Base-by-base conservation (phyloP, 176 grass and related monocot species). In the Cenchrus purpureus region DNA sequence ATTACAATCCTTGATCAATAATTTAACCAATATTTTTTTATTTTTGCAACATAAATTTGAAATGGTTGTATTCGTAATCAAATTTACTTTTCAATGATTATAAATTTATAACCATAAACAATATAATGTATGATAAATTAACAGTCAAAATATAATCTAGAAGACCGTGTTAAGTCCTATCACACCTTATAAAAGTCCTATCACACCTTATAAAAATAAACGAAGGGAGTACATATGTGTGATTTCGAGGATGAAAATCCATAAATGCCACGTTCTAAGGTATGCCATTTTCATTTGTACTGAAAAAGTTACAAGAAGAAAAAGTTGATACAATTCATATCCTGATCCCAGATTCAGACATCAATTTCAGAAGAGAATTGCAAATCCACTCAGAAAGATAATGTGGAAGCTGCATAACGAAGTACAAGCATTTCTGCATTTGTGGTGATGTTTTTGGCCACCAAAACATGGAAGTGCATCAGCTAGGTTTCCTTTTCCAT, bases 381-480 rank as follows among this genome's bases (percentile, higher is more conserved):
- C 72, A 81, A 56, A 52, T 74, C 25, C 71, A 54, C 3, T 17
- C 5, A 60, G 20, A 60, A 22, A 19, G 5, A 40, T 51, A 54
- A 65, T 4, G 25, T 65, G 62, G 11, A 22, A 63, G 57, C 8
- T 10, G 20, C 59, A 61, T 7, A 7, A n/a, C 32, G 4, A 14
- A 40, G 74, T 60, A 59, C 17, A 59, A 11, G 17, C 44, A 65
- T 45, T n/a, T 17, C 7, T 10, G 17, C 44, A 65, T 45, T n/a
- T 17, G 12, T 10, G 14, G 31, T 43, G 1, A 68, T 9, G 19
- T 16, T 67, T 81, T 40, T 56, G 2, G 64, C 79, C 49, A 2
- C 69, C 7, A 56, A 81, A 81, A 68, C 12, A 51, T 68, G 31
- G 45, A 69, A 43, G 64, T 54, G 25, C 64, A 69, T 55, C 64